Evolutionary conservation across 331 rosid species (phyloP).

Genomic region (Spiraea crenata): DNA sequence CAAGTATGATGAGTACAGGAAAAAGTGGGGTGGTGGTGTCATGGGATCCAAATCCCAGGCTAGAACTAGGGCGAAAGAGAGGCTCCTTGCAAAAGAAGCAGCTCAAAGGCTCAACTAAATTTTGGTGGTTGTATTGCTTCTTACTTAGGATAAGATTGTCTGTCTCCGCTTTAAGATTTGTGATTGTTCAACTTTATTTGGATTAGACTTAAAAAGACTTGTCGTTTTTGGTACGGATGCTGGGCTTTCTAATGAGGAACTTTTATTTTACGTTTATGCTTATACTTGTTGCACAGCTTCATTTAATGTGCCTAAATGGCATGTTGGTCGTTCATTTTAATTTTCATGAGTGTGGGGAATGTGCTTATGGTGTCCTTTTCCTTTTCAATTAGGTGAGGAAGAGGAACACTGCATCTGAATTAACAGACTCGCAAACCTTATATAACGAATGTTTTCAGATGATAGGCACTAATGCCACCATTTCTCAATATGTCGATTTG

Average conservation of each 20-base stretch:
- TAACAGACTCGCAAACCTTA: no score
- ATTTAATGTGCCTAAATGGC: no score
- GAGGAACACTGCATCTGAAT: no score
- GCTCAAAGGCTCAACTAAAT: slow-evolving; percentile 40
- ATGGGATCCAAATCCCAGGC: slow-evolving; percentile 55
- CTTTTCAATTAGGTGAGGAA: no score
- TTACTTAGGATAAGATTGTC: slow-evolving; percentile 10
- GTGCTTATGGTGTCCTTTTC: no score
- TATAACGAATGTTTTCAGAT: no score
- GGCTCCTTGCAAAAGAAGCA: slow-evolving; percentile 43
- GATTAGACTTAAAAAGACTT: background rate
- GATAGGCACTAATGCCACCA: no score
- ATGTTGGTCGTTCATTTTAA: no score
- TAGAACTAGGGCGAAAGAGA: slow-evolving; percentile 45
- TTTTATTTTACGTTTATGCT: background rate
- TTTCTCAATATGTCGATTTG: no score
- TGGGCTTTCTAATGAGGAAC: background rate
- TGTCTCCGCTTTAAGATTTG: background rate
- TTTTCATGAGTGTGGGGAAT: no score
- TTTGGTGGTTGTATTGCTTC: background rate
- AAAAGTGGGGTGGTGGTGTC: slow-evolving; percentile 51
- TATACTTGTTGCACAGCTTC: background rate
- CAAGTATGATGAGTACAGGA: slow-evolving; percentile 45
- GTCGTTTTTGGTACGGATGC: background rate
- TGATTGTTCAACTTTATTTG: slow-evolving; percentile 3